A percentile compares a stretch with the other conserved stretches of the same genome.
These are phyloP conservation scores for Xylaria sp. DNA, from an alignment of 2,329 filamentous ascomycete genomes.

Conservation along the genomic window DNA sequence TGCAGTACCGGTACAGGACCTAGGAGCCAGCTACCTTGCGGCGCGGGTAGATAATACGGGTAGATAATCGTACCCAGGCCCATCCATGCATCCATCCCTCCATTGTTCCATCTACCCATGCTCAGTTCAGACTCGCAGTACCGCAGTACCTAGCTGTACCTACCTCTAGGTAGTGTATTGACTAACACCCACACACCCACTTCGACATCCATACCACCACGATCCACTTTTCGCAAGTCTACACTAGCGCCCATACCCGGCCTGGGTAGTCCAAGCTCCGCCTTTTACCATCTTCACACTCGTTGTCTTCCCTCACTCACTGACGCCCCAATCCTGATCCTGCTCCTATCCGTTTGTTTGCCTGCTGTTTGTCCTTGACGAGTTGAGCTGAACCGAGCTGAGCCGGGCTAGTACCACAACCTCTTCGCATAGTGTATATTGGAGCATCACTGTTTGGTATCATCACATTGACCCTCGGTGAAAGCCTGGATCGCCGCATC, in stretches of 20 bases:
- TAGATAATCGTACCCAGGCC: not conserved
- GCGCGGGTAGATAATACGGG: not conserved
- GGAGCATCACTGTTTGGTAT: not conserved
- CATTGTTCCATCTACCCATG: not conserved
- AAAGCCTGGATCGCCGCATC: not conserved
- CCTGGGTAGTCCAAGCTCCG: slow-evolving; percentile 18
- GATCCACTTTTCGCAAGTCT: slow-evolving; percentile 22
- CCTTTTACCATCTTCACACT: slow-evolving; percentile 19
- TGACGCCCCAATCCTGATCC: slow-evolving; percentile 20
- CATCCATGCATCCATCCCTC: not conserved
- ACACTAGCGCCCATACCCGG: slow-evolving; percentile 12
- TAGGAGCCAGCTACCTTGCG: not conserved
- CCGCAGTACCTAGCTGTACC: not conserved
- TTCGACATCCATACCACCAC: not conserved
- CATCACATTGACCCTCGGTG: not conserved
- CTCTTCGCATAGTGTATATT: not conserved
- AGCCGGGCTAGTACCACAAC: not conserved
- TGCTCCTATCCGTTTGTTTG: slow-evolving; percentile 8
- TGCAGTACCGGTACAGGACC: not conserved
- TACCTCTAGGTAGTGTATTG: not conserved
- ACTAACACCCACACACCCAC: not conserved
- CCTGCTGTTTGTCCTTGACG: slow-evolving; percentile 5
- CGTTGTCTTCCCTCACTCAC: not conserved
- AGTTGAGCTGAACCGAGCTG: not conserved
- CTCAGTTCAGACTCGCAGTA: not conserved